phyloP scores from a whole-genome alignment of 495 filamentous ascomycete species.

The Tuber melanosporum region DNA sequence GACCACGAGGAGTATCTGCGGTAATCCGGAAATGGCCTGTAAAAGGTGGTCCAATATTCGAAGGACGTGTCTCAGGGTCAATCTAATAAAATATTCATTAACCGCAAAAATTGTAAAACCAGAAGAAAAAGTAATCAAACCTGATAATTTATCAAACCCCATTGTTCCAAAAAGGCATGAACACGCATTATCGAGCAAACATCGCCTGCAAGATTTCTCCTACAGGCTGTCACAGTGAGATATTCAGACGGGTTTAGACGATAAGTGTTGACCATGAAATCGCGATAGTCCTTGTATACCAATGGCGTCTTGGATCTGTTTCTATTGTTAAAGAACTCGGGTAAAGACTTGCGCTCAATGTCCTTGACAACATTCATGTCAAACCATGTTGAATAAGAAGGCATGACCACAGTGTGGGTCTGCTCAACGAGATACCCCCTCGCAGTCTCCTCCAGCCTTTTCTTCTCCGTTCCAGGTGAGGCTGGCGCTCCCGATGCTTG shows the following conservation, averaged over 20 bases:
- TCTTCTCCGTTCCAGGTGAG: conserved; percentile 50
- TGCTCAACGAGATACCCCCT: conserved; percentile 85
- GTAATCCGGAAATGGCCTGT: conserved; percentile 94
- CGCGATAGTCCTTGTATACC: conserved; percentile 97
- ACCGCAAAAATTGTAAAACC: not conserved
- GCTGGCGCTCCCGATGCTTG: conserved; percentile 21
- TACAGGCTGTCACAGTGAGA: conserved; percentile 93
- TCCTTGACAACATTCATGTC: conserved; percentile 88
- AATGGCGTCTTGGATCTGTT: conserved; percentile 96
- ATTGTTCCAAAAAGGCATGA: conserved; percentile 97
- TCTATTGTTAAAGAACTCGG: conserved; percentile 95
- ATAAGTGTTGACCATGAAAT: conserved; percentile 99
- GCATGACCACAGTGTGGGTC: conserved; percentile 88
- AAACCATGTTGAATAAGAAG: conserved; percentile 96
- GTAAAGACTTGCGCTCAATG: conserved; percentile 83
- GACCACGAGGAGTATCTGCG: conserved; percentile 86
- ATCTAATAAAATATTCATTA: conserved; percentile 54
- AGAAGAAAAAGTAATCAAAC: conserved; percentile 47
- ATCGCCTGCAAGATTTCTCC: conserved; percentile 91
- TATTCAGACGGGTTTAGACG: conserved; percentile 92
- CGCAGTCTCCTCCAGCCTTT: conserved; percentile 74
- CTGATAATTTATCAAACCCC: conserved; percentile 98
- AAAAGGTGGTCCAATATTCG: conserved; percentile 90
- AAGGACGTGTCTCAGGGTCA: conserved; percentile 88
- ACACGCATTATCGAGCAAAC: conserved; percentile 99